Conservation (phyloP, 148 eudicot genomes). For the Rhododendron mucronatum region DNA sequence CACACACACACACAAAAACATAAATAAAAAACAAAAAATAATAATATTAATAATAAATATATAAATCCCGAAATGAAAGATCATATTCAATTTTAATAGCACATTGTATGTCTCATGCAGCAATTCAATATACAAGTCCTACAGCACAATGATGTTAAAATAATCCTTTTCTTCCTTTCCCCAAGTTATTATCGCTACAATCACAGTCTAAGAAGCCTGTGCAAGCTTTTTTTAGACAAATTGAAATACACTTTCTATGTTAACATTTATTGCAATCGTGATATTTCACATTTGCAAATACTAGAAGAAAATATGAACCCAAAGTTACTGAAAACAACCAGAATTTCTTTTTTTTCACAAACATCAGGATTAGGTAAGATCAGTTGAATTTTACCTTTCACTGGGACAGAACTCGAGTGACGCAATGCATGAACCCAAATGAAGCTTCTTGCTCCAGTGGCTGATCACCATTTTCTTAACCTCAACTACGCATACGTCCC, state of each 20-base stretch:
- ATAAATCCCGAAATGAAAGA: not conserved
- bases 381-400: constrained; percentile 60
- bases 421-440: constrained; percentile 63
- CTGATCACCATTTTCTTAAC: constrained; percentile 75
- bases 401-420: constrained; percentile 86
- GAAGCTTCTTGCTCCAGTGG: constrained; percentile 89
- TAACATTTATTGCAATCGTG: no score
- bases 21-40: not conserved
- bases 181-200: not conserved
- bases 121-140: not conserved
- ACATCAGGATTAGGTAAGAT: not conserved
- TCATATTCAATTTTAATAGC: not conserved
- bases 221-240: not conserved
- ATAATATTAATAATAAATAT: not conserved
- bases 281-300: not conserved
- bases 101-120: not conserved
- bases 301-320: not conserved
- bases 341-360: not conserved
- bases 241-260: not conserved
- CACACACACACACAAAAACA: no score
- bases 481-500: constrained; percentile 86
- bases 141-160: not conserved
- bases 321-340: not conserved
- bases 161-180: not conserved
- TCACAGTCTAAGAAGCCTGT: not conserved